phyloP scores from a whole-genome alignment of 1,284 basidiomycete genomes.

The Wallemia hederae region DNA sequence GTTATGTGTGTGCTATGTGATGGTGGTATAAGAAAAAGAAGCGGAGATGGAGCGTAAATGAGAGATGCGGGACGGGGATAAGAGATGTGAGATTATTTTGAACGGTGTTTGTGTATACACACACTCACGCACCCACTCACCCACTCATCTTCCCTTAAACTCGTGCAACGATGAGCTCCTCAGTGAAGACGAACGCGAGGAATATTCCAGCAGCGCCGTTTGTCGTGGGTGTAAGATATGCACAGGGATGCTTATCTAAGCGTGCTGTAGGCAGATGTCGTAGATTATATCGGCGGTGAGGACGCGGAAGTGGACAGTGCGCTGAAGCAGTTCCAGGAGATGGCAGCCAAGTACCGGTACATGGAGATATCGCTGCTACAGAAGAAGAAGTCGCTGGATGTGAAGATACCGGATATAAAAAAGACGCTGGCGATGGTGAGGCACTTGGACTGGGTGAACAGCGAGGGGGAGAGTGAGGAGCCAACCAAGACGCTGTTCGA shows the following conservation, averaged over 20 bases:
- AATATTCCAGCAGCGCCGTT: slow-evolving; percentile 89
- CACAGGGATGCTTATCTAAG: not conserved
- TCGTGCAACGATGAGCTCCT: too few relatives aligned
- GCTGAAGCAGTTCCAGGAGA: slow-evolving; percentile 64
- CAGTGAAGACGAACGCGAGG: slow-evolving; percentile 41
- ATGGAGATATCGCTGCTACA: slow-evolving; percentile 75
- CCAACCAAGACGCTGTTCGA: slow-evolving; percentile 67
- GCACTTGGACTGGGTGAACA: slow-evolving; percentile 44
- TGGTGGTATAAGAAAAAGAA: too few relatives aligned
- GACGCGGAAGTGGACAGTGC: slow-evolving; percentile 50
- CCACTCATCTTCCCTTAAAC: too few relatives aligned
- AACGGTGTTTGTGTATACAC: too few relatives aligned
- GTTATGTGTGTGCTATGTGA: too few relatives aligned
- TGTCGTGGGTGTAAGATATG: slow-evolving; percentile 31
- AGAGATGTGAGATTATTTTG: too few relatives aligned
- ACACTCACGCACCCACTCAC: too few relatives aligned
- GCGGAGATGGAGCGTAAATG: slow-evolving; percentile 13
- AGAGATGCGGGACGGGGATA: too few relatives aligned
- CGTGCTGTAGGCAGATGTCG: slow-evolving; percentile 38
- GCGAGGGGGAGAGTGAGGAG: slow-evolving; percentile 31
- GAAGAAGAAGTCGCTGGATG: slow-evolving; percentile 46
- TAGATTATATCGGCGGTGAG: slow-evolving; percentile 51
- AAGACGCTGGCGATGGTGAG: slow-evolving; percentile 77
- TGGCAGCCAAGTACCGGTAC: slow-evolving; percentile 87
- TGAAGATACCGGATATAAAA: slow-evolving; percentile 88